A percentile compares a stretch with the other conserved stretches of the same genome.
Conservation (phyloP, 257 asterid species). For the Echites panduratus region DNA sequence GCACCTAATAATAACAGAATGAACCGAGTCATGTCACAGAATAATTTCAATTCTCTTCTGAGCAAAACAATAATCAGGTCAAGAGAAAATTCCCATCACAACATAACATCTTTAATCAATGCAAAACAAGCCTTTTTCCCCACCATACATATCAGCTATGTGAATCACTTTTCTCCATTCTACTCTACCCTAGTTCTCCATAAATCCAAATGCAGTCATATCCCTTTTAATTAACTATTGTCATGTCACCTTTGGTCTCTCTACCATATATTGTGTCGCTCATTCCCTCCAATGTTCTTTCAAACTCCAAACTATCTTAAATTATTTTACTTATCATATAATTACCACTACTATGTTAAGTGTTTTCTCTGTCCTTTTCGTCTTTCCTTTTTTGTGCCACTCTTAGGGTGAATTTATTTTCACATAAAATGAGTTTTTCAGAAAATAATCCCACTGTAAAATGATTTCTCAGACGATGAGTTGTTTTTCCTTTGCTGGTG, state of each 20-base stretch:
- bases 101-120: background rate
- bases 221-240: background rate
- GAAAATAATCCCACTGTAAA: too few relatives aligned
- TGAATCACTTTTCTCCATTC: background rate
- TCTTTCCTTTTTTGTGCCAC: too few relatives aligned
- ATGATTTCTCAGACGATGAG: too few relatives aligned
- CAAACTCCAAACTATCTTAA: too few relatives aligned
- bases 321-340: too few relatives aligned
- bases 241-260: too few relatives aligned
- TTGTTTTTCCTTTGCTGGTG: too few relatives aligned
- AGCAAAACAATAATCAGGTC: background rate
- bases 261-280: too few relatives aligned
- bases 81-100: background rate
- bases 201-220: background rate
- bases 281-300: too few relatives aligned
- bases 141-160: background rate
- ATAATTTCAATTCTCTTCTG: background rate
- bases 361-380: background rate
- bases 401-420: too few relatives aligned
- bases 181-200: background rate
- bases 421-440: too few relatives aligned
- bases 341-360: background rate
- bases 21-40: background rate
- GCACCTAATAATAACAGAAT: conserved; percentile 39
- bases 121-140: background rate